phyloP scores from a whole-genome alignment of 2,329 filamentous ascomycete species.

The Fusarium sp. region DNA sequence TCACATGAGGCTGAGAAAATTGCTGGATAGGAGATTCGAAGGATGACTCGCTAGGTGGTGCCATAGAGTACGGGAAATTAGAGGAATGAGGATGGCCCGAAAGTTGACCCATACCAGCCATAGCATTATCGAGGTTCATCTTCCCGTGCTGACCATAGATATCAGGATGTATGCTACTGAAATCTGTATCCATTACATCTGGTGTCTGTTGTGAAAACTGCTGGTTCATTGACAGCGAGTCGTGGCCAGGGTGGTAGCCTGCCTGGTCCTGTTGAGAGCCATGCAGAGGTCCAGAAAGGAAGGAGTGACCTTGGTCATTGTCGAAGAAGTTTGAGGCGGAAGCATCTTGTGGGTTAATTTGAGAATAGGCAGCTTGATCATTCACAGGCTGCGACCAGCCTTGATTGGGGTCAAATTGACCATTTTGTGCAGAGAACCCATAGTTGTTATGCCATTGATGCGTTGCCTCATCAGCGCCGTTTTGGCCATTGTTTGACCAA shows the following conservation, averaged over 20 bases:
- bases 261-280: conserved; percentile 45
- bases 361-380: conserved; percentile 50
- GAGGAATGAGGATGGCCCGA: conserved; percentile 50
- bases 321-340: conserved; percentile 52
- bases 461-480: conserved; percentile 51
- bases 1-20: conserved; percentile 50
- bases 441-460: conserved; percentile 53
- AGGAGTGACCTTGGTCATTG: conserved; percentile 49
- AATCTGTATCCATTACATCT: conserved; percentile 53
- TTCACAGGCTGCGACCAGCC: conserved; percentile 53
- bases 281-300: conserved; percentile 48
- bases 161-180: conserved; percentile 53
- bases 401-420: conserved; percentile 54
- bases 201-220: conserved; percentile 50
- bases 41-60: conserved; percentile 48
- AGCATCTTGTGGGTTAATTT: conserved; percentile 49
- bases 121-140: conserved; percentile 44
- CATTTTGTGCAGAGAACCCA: conserved; percentile 49
- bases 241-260: conserved; percentile 49
- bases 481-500: conserved; percentile 53
- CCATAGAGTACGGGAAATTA: conserved; percentile 51
- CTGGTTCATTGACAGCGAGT: conserved; percentile 48
- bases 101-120: conserved; percentile 49
- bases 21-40: conserved; percentile 50
- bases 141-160: conserved; percentile 53